Percentiles rank a stretch among this genome's conserved stretches.
Conservation (phyloP, 257 asterid genomes). For the Anisodus acutangulus region DNA sequence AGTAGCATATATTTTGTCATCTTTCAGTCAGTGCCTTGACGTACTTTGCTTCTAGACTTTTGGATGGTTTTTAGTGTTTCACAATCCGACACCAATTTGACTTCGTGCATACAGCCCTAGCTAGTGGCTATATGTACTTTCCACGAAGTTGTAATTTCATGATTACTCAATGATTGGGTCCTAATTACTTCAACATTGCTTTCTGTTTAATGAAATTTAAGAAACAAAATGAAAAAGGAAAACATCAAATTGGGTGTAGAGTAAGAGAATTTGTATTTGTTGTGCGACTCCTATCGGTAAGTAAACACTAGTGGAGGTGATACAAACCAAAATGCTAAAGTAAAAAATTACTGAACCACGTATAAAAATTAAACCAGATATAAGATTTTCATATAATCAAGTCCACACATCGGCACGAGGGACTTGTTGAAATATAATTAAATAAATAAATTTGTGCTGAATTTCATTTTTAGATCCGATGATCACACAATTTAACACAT, state of each 20-base stretch:
- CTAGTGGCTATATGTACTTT: conserved; percentile 1
- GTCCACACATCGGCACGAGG: background rate
- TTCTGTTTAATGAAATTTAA: background rate
- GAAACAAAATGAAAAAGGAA: background rate
- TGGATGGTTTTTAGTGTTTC: conserved; percentile 23
- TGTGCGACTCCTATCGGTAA: background rate
- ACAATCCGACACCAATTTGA: background rate
- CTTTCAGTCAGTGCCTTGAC: conserved; percentile 3
- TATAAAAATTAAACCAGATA: background rate
- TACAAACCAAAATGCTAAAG: background rate
- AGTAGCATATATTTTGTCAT: background rate
- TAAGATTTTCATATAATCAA: background rate
- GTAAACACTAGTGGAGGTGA: background rate
- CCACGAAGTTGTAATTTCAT: background rate
- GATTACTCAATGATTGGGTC: conserved; percentile 12
- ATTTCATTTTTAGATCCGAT: background rate
- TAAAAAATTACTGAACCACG: background rate
- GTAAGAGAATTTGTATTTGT: background rate
- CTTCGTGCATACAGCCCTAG: conserved; percentile 2
- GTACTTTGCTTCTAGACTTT: conserved; percentile 27
- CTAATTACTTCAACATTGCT: background rate
- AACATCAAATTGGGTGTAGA: background rate
- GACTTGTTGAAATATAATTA: background rate
- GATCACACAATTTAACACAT: too few species aligned
- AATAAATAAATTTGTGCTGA: background rate